phyloP scores from a whole-genome alignment of 768 basidiomycete genomes.

The Psilocybe subaeruginosa region DNA sequence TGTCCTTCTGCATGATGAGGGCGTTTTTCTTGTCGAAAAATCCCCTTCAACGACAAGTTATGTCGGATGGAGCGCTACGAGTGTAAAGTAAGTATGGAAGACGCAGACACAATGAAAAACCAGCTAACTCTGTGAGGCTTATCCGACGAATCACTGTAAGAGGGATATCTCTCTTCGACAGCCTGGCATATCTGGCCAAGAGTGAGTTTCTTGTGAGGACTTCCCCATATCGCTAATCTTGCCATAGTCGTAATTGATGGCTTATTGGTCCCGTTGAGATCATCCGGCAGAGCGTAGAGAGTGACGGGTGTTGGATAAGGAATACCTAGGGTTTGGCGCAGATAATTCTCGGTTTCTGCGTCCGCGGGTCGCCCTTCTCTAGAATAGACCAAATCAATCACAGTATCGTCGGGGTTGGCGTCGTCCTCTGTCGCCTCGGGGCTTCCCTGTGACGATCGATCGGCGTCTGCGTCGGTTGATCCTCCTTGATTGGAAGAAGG shows the following conservation, averaged over 20 bases:
- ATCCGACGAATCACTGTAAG: neutral
- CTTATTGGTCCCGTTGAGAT: neutral
- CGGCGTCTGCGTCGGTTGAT: too few species aligned
- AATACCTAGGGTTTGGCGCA: slow-evolving; percentile 17
- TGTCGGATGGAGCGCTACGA: slow-evolving; percentile 9
- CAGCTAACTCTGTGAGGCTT: neutral
- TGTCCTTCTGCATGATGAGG: neutral
- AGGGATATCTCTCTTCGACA: slow-evolving; percentile 15
- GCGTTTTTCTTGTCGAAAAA: neutral
- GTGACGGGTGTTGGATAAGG: slow-evolving; percentile 12
- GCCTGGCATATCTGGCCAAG: slow-evolving; percentile 15
- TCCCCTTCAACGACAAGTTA: slow-evolving; percentile 7
- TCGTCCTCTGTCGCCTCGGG: neutral
- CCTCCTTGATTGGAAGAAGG: too few species aligned
- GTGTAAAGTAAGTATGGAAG: neutral
- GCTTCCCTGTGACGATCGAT: too few species aligned
- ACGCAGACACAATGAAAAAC: neutral
- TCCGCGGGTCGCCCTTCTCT: slow-evolving; percentile 4
- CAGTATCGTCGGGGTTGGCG: neutral
- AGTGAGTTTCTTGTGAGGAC: slow-evolving; percentile 9
- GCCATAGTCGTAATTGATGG: slow-evolving; percentile 8
- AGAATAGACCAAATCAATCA: neutral
- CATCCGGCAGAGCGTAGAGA: slow-evolving; percentile 17
- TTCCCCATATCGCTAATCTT: slow-evolving; percentile 21
- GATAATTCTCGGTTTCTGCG: slow-evolving; percentile 22